Evolutionary conservation across 345 rosid species (phyloP).

Genomic region (Ailanthus altissimus): DNA sequence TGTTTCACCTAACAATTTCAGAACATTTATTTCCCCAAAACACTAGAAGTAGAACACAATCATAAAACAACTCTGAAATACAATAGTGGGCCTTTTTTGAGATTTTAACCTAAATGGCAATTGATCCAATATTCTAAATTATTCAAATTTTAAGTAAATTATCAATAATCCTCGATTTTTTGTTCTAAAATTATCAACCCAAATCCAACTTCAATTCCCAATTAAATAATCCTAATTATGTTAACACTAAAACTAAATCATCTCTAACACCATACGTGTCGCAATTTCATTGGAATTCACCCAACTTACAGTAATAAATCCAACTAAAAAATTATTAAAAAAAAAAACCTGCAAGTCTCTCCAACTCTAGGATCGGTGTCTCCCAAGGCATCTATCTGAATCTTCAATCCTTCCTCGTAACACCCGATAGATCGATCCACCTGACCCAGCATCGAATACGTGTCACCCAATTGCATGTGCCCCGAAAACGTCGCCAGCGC

Average conservation of each 20-base stretch:
- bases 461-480: conserved; percentile 95
- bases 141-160: neutral
- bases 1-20: conserved; percentile 1
- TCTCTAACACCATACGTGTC: neutral
- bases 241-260: neutral
- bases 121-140: neutral
- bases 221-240: neutral
- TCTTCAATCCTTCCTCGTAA: conserved; percentile 88
- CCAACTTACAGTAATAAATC: neutral
- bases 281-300: neutral
- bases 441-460: conserved; percentile 94
- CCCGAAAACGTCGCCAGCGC: conserved; percentile 93
- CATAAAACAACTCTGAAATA: neutral
- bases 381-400: conserved; percentile 93
- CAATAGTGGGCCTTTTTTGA: neutral
- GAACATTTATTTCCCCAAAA: neutral
- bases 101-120: neutral
- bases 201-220: neutral
- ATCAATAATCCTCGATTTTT: neutral
- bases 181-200: too few species aligned
- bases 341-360: conserved; percentile 94
- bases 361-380: conserved; percentile 97
- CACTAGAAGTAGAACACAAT: neutral
- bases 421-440: conserved; percentile 80
- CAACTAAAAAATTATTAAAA: neutral